These are phyloP conservation scores for Leccinellum luteum DNA, from an alignment of 768 basidiomycete species.

Conservation along the genomic window DNA sequence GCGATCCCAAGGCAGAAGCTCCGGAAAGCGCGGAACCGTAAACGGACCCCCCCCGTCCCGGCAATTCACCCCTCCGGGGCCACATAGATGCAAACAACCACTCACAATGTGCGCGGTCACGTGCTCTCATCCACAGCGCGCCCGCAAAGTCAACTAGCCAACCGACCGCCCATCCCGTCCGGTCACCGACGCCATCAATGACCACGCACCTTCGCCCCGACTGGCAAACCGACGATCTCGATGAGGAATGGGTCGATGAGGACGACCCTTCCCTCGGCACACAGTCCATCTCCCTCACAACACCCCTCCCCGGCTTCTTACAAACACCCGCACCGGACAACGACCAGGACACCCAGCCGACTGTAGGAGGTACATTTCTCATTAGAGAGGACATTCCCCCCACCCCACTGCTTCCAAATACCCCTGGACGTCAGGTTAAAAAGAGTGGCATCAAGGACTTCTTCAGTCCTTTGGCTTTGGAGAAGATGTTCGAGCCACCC, in stretches of 20 bases:
- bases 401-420: constrained; percentile 58
- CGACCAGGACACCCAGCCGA: constrained; percentile 29
- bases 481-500: constrained; percentile 93
- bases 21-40: constrained; percentile 11
- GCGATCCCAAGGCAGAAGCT: constrained; percentile 20
- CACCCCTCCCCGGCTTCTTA: constrained; percentile 48
- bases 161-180: background rate
- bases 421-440: constrained; percentile 55
- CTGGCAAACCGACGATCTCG: constrained; percentile 88
- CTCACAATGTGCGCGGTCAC: constrained; percentile 27
- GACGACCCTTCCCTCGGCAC: constrained; percentile 41
- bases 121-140: constrained; percentile 17
- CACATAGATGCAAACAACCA: constrained; percentile 21
- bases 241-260: constrained; percentile 86
- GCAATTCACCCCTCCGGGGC: background rate
- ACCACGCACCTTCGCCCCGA: constrained; percentile 44
- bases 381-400: constrained; percentile 65
- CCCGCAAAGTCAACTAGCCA: constrained; percentile 1
- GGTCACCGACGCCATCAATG: constrained; percentile 6
- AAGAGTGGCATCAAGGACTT: constrained; percentile 72
- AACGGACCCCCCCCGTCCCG: background rate
- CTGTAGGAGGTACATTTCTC: constrained; percentile 66
- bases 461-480: constrained; percentile 84
- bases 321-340: constrained; percentile 41
- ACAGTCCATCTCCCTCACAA: constrained; percentile 58